These are phyloP conservation scores for Solanum aculeatissimum DNA, from an alignment of 305 asterid species.

Conservation along the genomic window DNA sequence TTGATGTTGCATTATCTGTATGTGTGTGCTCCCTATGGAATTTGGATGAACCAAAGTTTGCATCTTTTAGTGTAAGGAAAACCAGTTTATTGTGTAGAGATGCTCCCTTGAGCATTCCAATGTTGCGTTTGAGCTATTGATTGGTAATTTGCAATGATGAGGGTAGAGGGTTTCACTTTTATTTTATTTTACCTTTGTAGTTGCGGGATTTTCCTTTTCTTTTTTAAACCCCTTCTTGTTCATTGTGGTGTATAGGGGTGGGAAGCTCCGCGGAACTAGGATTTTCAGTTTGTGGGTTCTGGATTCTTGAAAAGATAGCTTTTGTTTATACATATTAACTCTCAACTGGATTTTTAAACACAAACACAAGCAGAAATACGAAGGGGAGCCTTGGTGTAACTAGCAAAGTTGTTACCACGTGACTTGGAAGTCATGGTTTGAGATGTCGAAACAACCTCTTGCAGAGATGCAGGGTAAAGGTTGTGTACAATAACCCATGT, in stretches of 20 bases:
- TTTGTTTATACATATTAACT: background rate
- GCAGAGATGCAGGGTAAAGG: background rate
- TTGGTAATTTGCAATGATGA: too few species aligned
- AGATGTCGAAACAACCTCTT: background rate
- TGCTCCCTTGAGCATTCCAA: too few species aligned
- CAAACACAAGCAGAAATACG: background rate
- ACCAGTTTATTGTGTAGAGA: background rate
- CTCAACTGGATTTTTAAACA: background rate
- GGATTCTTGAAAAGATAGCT: background rate
- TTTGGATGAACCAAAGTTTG: background rate
- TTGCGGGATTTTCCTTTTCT: background rate
- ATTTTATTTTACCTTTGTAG: background rate
- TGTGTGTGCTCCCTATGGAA: background rate
- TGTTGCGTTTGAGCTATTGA: background rate
- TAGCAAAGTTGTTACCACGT: background rate
- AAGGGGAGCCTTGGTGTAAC: background rate
- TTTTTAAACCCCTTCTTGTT: background rate
- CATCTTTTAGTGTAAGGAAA: background rate
- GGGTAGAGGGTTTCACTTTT: background rate
- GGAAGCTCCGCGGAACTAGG: background rate
- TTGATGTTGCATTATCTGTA: background rate
- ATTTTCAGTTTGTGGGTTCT: background rate
- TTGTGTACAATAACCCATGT: background rate
- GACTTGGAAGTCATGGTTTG: background rate
- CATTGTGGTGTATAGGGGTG: background rate